Conservation (phyloP, 345 rosid genomes). For the Brassica nigra region DNA sequence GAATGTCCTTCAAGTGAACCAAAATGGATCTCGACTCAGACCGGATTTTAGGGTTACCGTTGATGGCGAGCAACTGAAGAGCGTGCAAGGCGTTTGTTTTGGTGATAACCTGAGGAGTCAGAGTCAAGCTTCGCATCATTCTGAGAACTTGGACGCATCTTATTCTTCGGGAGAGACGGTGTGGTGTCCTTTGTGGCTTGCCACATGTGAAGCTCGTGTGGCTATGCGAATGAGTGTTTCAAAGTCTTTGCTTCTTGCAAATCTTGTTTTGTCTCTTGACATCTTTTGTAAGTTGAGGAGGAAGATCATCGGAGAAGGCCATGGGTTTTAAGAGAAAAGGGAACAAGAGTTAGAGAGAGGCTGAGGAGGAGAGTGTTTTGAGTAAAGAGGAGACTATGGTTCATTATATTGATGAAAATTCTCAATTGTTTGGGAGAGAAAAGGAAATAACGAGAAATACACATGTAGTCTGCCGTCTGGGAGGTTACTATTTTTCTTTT, state of each 20-base stretch:
- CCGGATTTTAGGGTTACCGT: slow-evolving; percentile 37
- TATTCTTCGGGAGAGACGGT: slow-evolving; percentile 27
- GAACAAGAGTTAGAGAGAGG: background rate
- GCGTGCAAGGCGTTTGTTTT: background rate
- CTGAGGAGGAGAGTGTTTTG: too few relatives aligned
- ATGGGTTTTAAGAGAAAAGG: background rate
- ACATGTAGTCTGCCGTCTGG: too few relatives aligned
- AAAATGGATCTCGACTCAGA: slow-evolving; percentile 11
- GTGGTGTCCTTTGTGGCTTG: slow-evolving; percentile 27
- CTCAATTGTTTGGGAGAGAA: background rate
- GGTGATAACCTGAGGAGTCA: background rate
- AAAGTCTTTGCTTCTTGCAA: background rate
- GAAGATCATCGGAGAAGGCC: slow-evolving; percentile 4
- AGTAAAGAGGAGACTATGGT: background rate
- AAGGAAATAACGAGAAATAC: background rate
- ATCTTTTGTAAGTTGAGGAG: background rate
- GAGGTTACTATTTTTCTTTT: too few relatives aligned
- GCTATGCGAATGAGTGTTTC: background rate
- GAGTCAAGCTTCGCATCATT: slow-evolving; percentile 21
- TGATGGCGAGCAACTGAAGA: slow-evolving; percentile 4
- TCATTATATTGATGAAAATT: background rate
- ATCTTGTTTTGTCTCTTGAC: background rate
- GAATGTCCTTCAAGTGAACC: slow-evolving; percentile 9
- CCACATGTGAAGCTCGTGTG: slow-evolving; percentile 18
- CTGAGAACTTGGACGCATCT: slow-evolving; percentile 14